Evolutionary conservation across 2,329 filamentous ascomycete species (phyloP), one percentile per base, ranked within the genome.

Genomic region (Tolypocladium endophyticum): DNA sequence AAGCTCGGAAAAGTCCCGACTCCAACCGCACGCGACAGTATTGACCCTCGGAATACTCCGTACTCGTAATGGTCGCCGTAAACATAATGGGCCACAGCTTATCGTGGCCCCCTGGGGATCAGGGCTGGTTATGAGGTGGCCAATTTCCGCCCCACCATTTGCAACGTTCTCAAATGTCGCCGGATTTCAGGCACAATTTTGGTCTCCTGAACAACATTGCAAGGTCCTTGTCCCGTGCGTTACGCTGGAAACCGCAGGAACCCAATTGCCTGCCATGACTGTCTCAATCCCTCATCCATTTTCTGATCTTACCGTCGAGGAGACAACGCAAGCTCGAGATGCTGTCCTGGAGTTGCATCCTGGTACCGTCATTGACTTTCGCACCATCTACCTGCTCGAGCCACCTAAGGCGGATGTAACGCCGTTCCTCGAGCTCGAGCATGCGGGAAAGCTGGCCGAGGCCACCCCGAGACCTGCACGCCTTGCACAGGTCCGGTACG

Each of bases 321-420:
- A 74, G 61, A 72, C 68, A 33, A 64, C 72, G 56, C 62, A 69
- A 55, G 74, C 76, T 0, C 72, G 73, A 2, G 66, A 71, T 45
- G 61, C 70, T 2, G 71, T 77, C 5, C 62, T 71, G 18, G 58
- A 59, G 3, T 60, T 68, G 9, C 67, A 73, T 35, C 64, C 69
- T 2, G 69, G 66, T 3, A 61, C 69, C 0, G 62, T 69, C 0
- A 61, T 74, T 7, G 72, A 76, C 59, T 85, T 84, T 64, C 75
- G 80, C 12, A 74, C 77, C 38, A 78, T 81, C 58, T 80, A 77
- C 1, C 70, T 84, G 3, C 69, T 70, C 14, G 81, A 84, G 63
- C 81, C 81, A 0, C 71, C 73, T 0, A 85, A 84, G 66, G 64
- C 67, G 4, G 72, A 77, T 14, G 73, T 83, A 64, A 62, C 78